These are phyloP conservation scores for Biscutella laevigata DNA, from an alignment of 441 rosid genomes.

Conservation along the genomic window DNA sequence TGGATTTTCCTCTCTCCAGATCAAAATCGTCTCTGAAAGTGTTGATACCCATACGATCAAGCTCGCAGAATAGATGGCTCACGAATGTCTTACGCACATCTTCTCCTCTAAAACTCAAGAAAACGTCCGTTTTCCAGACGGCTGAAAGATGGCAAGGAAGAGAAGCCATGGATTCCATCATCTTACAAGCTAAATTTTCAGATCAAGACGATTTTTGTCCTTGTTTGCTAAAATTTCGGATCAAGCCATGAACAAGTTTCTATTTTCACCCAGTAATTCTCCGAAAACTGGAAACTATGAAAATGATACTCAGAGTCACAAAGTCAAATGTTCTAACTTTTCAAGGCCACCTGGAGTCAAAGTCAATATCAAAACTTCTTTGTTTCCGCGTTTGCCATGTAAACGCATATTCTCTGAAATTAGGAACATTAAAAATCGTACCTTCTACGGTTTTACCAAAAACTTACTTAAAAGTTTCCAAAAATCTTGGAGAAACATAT, in stretches of 20 bases:
- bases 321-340: constrained; percentile 5
- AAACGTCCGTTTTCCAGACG: constrained; percentile 19
- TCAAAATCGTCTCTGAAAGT: constrained; percentile 21
- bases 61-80: constrained; percentile 23
- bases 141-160: constrained; percentile 5
- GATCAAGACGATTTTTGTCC: not conserved
- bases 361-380: not conserved
- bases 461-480: no score
- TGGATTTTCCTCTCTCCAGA: constrained; percentile 17
- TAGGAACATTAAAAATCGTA: no score
- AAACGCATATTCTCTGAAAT: no score
- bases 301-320: not conserved
- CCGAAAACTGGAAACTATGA: constrained; percentile 4
- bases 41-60: constrained; percentile 22
- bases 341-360: not conserved
- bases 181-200: not conserved
- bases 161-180: constrained; percentile 14
- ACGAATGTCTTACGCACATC: constrained; percentile 24
- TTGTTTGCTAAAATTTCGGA: constrained; percentile 1
- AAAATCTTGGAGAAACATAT: no score
- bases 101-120: constrained; percentile 29
- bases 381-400: no score
- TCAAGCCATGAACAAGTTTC: not conserved
- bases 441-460: no score
- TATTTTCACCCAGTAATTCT: not conserved